phyloP scores from a whole-genome alignment of 2,329 filamentous ascomycete genomes.

The Aspergillus quadrilineatus region DNA sequence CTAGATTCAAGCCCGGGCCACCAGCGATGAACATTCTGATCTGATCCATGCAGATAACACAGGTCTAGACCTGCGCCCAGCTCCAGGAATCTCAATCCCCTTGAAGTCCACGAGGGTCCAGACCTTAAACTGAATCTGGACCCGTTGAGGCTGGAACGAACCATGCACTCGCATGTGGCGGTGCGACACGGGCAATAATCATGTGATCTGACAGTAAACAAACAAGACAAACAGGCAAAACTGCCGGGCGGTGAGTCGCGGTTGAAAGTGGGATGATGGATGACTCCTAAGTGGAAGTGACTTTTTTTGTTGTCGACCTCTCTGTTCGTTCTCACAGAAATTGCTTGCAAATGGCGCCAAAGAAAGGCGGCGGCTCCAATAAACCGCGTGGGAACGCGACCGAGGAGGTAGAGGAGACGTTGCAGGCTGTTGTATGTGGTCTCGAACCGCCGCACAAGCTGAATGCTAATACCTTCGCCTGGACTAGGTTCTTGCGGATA shows the following conservation, averaged over 20 bases:
- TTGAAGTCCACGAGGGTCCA: conserved; percentile 30
- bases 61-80: conserved; percentile 31
- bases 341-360: conserved; percentile 34
- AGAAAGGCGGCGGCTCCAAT: conserved; percentile 33
- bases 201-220: conserved; percentile 8
- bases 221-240: conserved; percentile 30
- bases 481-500: conserved; percentile 79
- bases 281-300: conserved; percentile 19
- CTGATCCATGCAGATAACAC: conserved; percentile 9
- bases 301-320: conserved; percentile 2
- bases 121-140: conserved; percentile 32
- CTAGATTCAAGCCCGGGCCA: conserved; percentile 6
- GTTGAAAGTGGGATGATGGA: conserved; percentile 23
- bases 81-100: conserved; percentile 17
- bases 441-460: background rate
- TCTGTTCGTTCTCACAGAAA: background rate
- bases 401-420: conserved; percentile 60
- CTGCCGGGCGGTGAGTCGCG: conserved; percentile 6
- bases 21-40: background rate
- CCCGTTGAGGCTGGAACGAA: conserved; percentile 22
- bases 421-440: conserved; percentile 61
- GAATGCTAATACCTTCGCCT: conserved; percentile 14
- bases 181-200: conserved; percentile 1
- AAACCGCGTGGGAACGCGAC: conserved; percentile 44
- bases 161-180: conserved; percentile 15